Evolutionary conservation across 148 eudicot species (phyloP), one percentile per base, ranked within the genome.

Genomic region (Pharnaceum exiguum): DNA sequence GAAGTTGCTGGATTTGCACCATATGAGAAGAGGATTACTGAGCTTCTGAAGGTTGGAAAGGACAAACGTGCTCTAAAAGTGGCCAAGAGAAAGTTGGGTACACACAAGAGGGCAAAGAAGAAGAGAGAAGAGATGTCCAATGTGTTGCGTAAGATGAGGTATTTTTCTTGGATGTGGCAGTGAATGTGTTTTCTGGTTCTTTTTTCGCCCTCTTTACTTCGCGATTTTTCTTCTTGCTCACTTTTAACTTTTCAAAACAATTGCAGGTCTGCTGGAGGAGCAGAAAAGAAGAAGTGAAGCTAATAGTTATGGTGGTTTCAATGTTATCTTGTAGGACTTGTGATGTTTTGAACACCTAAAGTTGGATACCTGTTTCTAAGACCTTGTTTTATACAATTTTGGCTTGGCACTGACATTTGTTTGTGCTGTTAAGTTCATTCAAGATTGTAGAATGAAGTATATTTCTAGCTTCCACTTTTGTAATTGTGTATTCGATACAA

Each of bases 51-150:
- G 42, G 86, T 80, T 40, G 85, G 89, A 2, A 77, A 80, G 60
- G 85, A 80, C 69, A 83, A 80, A 70, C 83, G 86, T 58, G 85
- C 90, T 4, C 33, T 80, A 61, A 84, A 84, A 62, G 75, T 84
- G 15, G 86, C 83, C 3, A 80, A 80, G 73, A 65, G 83, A 38
- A 80, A 84, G 74, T 66, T 80, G 69, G 85, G 89, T 36, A 83
- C 89, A 24, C 89, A 83, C 85, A 79, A 80, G 83, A 80, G 89
- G 59, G 89, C 89, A 25, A 83, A 83, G 79, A 75, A 55, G 71
- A 84, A 84, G 86, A 71, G 90, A 68, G 90, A 84, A 77, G 90
- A 84, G 74, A 84, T 84, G 90, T 70, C 86, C 57, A 75, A 65
- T 46, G 81, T 81, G 21, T 76, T 84, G 51, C 68, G 85, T 25